These are phyloP conservation scores for Apiospora kogelbergensis DNA, from an alignment of 2,329 filamentous ascomycete species.

Conservation along the genomic window DNA sequence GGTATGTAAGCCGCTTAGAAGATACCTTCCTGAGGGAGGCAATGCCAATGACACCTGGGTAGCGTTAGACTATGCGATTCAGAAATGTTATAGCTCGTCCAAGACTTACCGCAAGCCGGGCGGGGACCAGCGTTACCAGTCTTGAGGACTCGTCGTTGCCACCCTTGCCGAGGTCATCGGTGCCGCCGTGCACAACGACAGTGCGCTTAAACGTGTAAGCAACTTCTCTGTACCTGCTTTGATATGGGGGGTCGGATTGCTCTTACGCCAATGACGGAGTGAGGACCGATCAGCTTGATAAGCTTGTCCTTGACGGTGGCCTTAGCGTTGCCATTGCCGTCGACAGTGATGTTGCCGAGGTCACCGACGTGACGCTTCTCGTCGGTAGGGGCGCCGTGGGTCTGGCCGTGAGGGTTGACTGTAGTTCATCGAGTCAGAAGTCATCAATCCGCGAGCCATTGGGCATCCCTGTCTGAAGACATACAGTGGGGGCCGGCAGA, in stretches of 20 bases:
- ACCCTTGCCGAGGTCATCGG: constrained; percentile 94
- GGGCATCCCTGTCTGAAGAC: constrained; percentile 32
- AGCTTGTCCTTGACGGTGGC: constrained; percentile 78
- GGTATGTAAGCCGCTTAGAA: neutral
- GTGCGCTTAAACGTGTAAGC: constrained; percentile 65
- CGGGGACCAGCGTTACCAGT: constrained; percentile 93
- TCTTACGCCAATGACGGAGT: constrained; percentile 89
- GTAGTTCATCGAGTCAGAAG: constrained; percentile 9
- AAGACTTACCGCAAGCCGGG: constrained; percentile 82
- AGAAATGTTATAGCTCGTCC: neutral
- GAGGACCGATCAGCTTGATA: constrained; percentile 92
- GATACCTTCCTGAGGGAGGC: constrained; percentile 56
- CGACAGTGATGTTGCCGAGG: constrained; percentile 95
- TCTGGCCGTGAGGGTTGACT: constrained; percentile 18
- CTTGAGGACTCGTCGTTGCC: constrained; percentile 95
- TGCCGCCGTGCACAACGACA: constrained; percentile 90
- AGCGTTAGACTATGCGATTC: neutral
- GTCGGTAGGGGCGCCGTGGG: constrained; percentile 61
- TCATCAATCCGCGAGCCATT: neutral
- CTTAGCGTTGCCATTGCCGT: constrained; percentile 86
- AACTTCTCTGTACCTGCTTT: neutral
- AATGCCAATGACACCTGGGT: constrained; percentile 82
- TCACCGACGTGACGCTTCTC: constrained; percentile 92
- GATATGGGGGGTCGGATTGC: neutral
- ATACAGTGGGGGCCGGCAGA: constrained; percentile 96